Evolutionary conservation across 2,329 filamentous ascomycete species (phyloP).

Genomic region (Leptographium procerum): DNA sequence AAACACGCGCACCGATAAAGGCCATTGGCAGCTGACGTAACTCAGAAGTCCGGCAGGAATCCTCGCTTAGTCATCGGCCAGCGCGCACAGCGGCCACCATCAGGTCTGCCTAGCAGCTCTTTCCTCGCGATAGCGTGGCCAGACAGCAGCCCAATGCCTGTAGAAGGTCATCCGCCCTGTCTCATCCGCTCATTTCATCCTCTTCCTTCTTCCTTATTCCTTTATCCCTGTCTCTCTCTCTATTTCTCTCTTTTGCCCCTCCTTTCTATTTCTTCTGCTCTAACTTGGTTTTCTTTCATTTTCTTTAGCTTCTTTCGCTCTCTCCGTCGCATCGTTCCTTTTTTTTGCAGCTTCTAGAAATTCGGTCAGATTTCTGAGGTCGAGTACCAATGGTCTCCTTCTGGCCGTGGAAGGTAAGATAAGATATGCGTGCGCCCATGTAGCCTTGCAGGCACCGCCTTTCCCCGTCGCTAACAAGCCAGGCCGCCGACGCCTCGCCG

Average conservation of each 20-base stretch:
- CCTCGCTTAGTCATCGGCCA: background rate
- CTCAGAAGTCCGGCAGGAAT: too few relatives aligned
- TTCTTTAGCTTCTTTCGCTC: background rate
- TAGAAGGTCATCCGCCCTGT: background rate
- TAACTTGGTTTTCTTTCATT: too few relatives aligned
- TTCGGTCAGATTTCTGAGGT: too few relatives aligned
- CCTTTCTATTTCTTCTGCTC: too few relatives aligned
- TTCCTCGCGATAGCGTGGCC: background rate
- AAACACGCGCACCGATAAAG: background rate
- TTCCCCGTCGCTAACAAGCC: conserved; percentile 4
- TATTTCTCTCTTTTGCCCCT: background rate
- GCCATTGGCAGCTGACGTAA: too few relatives aligned
- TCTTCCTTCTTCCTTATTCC: background rate
- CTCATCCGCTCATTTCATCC: background rate
- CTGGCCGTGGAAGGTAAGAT: conserved; percentile 16
- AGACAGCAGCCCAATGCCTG: background rate
- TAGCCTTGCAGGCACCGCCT: background rate
- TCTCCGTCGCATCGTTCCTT: background rate
- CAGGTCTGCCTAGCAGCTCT: background rate
- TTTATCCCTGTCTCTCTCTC: background rate
- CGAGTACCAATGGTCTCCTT: conserved; percentile 20
- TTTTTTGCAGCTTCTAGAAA: background rate
- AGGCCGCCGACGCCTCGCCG: conserved; percentile 72
- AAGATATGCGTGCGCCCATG: background rate
- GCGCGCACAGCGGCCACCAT: background rate